Evolutionary conservation across 2,329 filamentous ascomycete species (phyloP).

Genomic region (Tolypocladium tropicale): DNA sequence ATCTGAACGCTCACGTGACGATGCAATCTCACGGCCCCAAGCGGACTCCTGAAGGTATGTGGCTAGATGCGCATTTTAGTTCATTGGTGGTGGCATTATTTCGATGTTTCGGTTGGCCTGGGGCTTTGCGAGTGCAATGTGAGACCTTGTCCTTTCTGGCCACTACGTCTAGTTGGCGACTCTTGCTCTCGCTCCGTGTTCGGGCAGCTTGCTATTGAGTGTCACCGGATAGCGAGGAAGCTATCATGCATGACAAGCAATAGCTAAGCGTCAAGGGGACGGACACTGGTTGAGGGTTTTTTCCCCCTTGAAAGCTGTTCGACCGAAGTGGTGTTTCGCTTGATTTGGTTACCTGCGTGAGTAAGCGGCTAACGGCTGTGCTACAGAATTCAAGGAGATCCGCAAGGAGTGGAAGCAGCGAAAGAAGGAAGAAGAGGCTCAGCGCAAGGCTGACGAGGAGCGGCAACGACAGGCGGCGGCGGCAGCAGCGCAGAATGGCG

Average conservation of each 20-base stretch:
- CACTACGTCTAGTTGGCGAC: too few relatives aligned
- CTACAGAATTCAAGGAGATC: slow-evolving; percentile 93
- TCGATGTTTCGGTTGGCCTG: not conserved
- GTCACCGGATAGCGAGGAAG: not conserved
- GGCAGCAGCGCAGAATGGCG: slow-evolving; percentile 40
- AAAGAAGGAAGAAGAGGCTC: slow-evolving; percentile 95
- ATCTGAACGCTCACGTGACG: slow-evolving; percentile 94
- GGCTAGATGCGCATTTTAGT: too few relatives aligned
- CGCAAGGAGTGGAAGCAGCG: slow-evolving; percentile 98
- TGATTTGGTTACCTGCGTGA: not conserved
- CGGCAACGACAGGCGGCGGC: slow-evolving; percentile 47
- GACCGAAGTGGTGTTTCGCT: not conserved
- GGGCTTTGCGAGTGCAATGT: not conserved
- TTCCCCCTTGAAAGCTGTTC: not conserved
- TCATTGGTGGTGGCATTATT: not conserved
- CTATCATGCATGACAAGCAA: not conserved
- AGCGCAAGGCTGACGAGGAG: slow-evolving; percentile 85
- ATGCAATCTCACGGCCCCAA: slow-evolving; percentile 97
- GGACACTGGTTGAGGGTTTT: too few relatives aligned
- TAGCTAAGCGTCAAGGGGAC: not conserved
- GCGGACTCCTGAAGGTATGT: slow-evolving; percentile 90
- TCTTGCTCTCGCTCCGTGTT: too few relatives aligned
- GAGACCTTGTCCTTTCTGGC: too few relatives aligned
- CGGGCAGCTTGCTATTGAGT: too few relatives aligned
- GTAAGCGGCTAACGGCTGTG: slow-evolving; percentile 9